Percentiles rank a stretch among this genome's conserved stretches.
phyloP scores from a whole-genome alignment of 2,329 filamentous ascomycete species.

The Epicoccum nigrum region DNA sequence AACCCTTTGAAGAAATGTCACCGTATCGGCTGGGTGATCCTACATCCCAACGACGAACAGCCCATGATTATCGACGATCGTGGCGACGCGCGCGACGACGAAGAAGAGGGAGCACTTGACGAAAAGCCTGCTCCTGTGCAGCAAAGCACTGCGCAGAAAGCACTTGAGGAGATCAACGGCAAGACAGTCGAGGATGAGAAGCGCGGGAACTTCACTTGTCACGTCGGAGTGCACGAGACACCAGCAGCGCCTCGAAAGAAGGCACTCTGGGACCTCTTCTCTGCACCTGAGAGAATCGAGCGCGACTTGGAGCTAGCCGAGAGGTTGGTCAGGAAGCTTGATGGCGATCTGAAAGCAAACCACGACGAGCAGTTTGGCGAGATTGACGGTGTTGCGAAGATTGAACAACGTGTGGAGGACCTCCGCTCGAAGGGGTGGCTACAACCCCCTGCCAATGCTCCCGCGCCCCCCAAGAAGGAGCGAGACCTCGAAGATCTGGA shows the following conservation, averaged over 20 bases:
- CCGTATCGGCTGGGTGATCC: constrained; percentile 97
- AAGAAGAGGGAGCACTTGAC: constrained; percentile 62
- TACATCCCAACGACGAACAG: constrained; percentile 78
- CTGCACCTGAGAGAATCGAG: constrained; percentile 88
- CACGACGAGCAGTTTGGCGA: constrained; percentile 52
- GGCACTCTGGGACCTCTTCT: constrained; percentile 95
- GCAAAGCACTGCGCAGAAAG: constrained; percentile 74
- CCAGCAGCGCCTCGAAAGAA: constrained; percentile 88
- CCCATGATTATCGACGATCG: constrained; percentile 67
- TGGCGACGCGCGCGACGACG: constrained; percentile 74
- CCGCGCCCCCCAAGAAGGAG: constrained; percentile 63
- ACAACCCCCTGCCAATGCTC: constrained; percentile 65
- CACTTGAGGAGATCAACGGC: constrained; percentile 91
- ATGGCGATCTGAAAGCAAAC: constrained; percentile 78
- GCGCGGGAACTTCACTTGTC: constrained; percentile 94
- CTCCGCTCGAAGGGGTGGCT: constrained; percentile 77
- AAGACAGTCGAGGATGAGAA: constrained; percentile 96
- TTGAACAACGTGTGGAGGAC: constrained; percentile 86
- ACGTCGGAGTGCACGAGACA: constrained; percentile 94
- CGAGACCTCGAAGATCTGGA: constrained; percentile 69
- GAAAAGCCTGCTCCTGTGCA: constrained; percentile 55
- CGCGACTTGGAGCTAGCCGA: constrained; percentile 85
- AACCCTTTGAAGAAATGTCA: constrained; percentile 98
- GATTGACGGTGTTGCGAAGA: constrained; percentile 73
- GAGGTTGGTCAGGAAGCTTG: constrained; percentile 81